phyloP scores from a whole-genome alignment of 2,329 filamentous ascomycete genomes.

The Curvularia spicifera region DNA sequence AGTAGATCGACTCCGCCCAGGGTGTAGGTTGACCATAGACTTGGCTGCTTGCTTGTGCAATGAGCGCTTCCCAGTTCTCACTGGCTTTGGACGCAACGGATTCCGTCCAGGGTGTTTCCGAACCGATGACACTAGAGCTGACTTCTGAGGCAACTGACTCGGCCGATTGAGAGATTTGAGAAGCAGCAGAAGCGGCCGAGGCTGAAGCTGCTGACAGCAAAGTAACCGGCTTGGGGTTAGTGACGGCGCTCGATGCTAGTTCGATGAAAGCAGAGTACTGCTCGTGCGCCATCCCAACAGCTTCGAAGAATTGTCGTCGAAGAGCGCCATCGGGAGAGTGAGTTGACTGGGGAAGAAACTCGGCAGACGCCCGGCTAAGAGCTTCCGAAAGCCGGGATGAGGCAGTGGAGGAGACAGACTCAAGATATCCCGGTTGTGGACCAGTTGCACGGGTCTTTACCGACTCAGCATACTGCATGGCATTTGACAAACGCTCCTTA shows the following conservation, averaged over 20 bases:
- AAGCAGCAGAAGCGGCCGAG: constrained; percentile 52
- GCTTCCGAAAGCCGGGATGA: constrained; percentile 73
- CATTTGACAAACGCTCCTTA: constrained; percentile 63
- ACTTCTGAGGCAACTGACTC: constrained; percentile 54
- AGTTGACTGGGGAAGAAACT: constrained; percentile 71
- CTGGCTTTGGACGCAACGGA: constrained; percentile 63
- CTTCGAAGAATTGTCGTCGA: constrained; percentile 76
- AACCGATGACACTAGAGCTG: constrained; percentile 54
- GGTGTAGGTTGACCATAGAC: constrained; percentile 71
- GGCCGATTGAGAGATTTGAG: constrained; percentile 42
- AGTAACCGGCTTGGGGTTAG: constrained; percentile 53
- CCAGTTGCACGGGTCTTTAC: constrained; percentile 50
- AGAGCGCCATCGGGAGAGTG: constrained; percentile 63
- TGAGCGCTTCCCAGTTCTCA: constrained; percentile 67
- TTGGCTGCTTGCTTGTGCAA: constrained; percentile 70
- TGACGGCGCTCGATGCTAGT: constrained; percentile 73
- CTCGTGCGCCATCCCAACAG: constrained; percentile 77
- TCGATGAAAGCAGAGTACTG: constrained; percentile 77
- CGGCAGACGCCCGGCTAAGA: constrained; percentile 71
- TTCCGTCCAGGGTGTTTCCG: constrained; percentile 59
- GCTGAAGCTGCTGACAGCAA: constrained; percentile 49
- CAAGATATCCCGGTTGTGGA: constrained; percentile 58
- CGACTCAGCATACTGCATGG: constrained; percentile 55
- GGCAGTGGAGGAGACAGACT: constrained; percentile 70
- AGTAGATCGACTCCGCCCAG: constrained; percentile 55